Base-by-base conservation (phyloP, 2,329 filamentous ascomycete genomes). In the Scopulariopsis brevicaulis region DNA sequence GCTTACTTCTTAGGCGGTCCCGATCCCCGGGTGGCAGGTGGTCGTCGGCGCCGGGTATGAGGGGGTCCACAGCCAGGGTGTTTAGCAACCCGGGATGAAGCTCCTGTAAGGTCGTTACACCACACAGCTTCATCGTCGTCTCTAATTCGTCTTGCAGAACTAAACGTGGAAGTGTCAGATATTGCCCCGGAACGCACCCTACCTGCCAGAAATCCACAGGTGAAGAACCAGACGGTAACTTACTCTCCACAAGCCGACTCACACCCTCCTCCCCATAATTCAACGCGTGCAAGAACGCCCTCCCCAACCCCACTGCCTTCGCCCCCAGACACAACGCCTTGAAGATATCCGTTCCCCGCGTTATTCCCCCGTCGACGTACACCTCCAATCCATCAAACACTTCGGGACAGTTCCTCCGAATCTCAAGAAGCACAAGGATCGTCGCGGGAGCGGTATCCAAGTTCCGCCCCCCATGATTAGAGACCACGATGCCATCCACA, bases 401-500 rank as follows among this genome's bases (percentile, higher is more conserved):
- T 58, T 80, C 73, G 0, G 84, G 84, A 50, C 79, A 83, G 61
- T 78, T 79, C 62, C 77, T 76, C 59, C 83, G 82, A 60, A 88
- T 73, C 69, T 89, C 84, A 1, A 88, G 68, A 4, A 88, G 65
- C 0, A 82, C 76, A 37, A 86, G 66, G 34, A 88, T 74, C 0
- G 80, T 76, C 0, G 84, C 72, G 2, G 79, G 75, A 0, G 75
- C 72, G 63, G 66, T 80, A 59, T 81, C 78, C 1, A 77, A 64
- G 56, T 70, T 76, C 46, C 86, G 69, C 0, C 86, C 86, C 1
- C 86, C 87, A 66, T 90, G 87, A 63, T 90, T 90, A 15, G 78
- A 82, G 1, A 90, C 73, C 1, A 90, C 77, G 54, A 90, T 86
- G 0, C 82, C 86, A 62, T 89, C 81, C 3, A 81, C 79, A 0